Evolutionary conservation across 176 grass and related monocot genomes (phyloP).

Genomic region (Avena insularis): DNA sequence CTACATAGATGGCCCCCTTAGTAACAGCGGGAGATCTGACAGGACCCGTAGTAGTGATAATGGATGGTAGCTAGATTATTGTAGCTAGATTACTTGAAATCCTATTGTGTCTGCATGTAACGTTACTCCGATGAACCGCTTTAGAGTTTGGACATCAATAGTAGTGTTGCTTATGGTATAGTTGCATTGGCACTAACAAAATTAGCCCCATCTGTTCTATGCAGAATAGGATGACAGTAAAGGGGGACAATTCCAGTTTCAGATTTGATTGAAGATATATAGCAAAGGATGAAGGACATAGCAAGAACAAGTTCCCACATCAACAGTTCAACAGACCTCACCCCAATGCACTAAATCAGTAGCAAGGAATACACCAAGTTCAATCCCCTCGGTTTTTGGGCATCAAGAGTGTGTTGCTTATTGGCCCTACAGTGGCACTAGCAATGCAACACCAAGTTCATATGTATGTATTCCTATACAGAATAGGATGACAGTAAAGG

Average conservation of each 20-base stretch:
- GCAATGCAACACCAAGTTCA: too few relatives aligned
- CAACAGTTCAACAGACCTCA: too few relatives aligned
- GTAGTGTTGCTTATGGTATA: neutral
- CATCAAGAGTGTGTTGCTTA: neutral
- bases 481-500: neutral
- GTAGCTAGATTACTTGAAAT: neutral
- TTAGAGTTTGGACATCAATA: neutral
- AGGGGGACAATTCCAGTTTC: neutral
- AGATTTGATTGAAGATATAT: neutral
- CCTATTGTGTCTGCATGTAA: neutral
- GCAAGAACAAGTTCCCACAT: constrained; percentile 1
- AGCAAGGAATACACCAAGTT: constrained; percentile 4
- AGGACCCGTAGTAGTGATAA: too few relatives aligned
- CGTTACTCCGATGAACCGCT: neutral
- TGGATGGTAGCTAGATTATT: too few relatives aligned
- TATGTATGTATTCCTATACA: neutral
- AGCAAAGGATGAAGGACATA: neutral
- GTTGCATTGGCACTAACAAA: neutral
- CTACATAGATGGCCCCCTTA: too few relatives aligned
- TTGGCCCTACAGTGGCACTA: neutral
- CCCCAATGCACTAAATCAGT: neutral
- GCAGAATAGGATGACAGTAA: neutral
- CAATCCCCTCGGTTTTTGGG: neutral
- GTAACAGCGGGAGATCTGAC: too few relatives aligned
- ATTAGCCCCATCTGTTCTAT: neutral